Base-by-base conservation (phyloP, 768 basidiomycete genomes). In the Psilocybe azurescens region DNA sequence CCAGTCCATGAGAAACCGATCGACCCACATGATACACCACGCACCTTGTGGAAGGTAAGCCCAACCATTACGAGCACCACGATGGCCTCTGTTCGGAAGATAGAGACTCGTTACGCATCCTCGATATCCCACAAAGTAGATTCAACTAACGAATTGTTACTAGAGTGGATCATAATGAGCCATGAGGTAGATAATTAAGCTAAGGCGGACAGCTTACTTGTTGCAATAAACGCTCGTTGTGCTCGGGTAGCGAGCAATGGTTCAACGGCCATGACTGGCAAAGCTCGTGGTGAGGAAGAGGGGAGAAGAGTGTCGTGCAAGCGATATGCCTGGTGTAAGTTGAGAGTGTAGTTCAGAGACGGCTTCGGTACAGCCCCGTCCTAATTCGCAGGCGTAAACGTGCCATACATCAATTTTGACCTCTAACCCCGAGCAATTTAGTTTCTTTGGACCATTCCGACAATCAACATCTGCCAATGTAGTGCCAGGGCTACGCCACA, bases 1-100 rank as follows among this genome's bases (percentile, higher is more conserved):
- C 38, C 38, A 39, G 38, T 56, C 57, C 46, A 41, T 36, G 50
- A 51, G 16, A 24, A 24, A 24, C 50, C 28, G 16, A 3, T 3
- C 39, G 20, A 62, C 18, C 16, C 16, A 56, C 48, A 47, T 60
- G 49, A 38, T 28, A 18, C 48, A 39, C 49, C 28, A 78, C 83
- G 65, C 65, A 88, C 93, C 69, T 84, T 77, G 65, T 82, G 79
- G 69, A 93, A 94, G 14, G 86, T 86, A 38, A 90, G 81, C 41
- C 76, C 88, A 58, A 94, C 88, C 87, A 94, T 88, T 9, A 83
- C 81, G 52, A 94, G 78, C 36, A 95, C 91, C 7, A 88, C 80
- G 51, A 90, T 75, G 1, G 89, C 92, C 79, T 94, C 92, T 94
- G 71, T 50, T 67, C 39, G 33, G 33, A 6, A 67, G 30, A 30